Base-by-base conservation (phyloP, 2,329 filamentous ascomycete species). In the Ustilaginoidea virens region DNA sequence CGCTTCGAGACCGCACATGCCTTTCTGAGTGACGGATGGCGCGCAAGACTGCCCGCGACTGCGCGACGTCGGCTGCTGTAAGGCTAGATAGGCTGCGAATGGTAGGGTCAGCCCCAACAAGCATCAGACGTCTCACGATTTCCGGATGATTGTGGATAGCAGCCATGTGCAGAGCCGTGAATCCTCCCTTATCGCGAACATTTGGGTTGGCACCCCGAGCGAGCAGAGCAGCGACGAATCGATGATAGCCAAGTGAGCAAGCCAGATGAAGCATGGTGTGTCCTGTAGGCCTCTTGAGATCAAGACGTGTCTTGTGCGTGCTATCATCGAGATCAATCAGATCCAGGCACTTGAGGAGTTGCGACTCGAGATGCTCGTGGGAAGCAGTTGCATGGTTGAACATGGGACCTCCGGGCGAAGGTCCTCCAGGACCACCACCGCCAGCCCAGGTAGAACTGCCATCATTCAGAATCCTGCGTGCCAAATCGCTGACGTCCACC, bases 221-320 rank as follows among this genome's bases (percentile, higher is more conserved):
- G 13, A 92, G 58, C 16, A 92, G 63, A 17, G 75, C 80, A 9
- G 79, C 79, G 28, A 80, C 80, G 37, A 92, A 77, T 26, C 79
- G 69, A 37, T 75, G 69, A 39, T 83, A 67, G 5, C 81, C 81
- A 9, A 86, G 56, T 7, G 78, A 78, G 40, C 74, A 80, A 2
- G 80, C 80, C 36, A 86, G 60, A 43, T 90, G 81, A 36, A 92
- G 65, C 65, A 92, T 76, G 2, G 79, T 83, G 45, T 87, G 80
- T 1, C 81, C 81, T 9, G 72, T 80, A 2, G 67, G 54, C 37
- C 57, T 54, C 40, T 65, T 66, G 28, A 77, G 56, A 44, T 90
- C 80, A 36, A 80, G 69, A 16, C 66, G 68, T 10, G 78, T 69
- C 40, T 66, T 63, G 36, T 77, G 65, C 4, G 74, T 66, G 44